Evolutionary conservation across 2,329 filamentous ascomycete species (phyloP), one percentile per base, ranked within the genome.

Genomic region (Colletotrichum sp.): DNA sequence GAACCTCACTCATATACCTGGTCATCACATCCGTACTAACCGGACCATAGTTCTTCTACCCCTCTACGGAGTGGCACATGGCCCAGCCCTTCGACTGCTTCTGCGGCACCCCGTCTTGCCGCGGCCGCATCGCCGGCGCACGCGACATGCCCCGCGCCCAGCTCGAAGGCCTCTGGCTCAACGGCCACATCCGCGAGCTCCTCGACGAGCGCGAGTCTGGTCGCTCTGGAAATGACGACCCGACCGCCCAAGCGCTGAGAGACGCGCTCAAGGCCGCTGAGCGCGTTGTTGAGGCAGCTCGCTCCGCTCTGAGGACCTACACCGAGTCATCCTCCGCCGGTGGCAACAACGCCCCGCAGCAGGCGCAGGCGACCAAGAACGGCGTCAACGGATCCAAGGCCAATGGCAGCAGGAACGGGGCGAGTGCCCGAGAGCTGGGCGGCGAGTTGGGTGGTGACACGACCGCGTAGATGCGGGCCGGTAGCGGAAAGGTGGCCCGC

Each of bases 11-110:
- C 44, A 52, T 52, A 52, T 52, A 52, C 44, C 44, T 52, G 44
- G 44, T 52, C 44, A 52, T 52, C 44, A 52, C n/a, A 13, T 13
- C n/a, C 30, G 30, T 55, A 15, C 67, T 48, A 59, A 55, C 27
- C 61, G 65, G 44, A 16, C 39, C 52, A 34, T 68, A 91, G 82
- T 95, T 94, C 86, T 95, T 95, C 85, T 95, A 95, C 80, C 93
- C 93, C 6, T 94, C 92, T 70, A 94, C 93, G 2, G 93, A 95
- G 84, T 95, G 93, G 93, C 80, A 87, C 80, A 94, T 95, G 93
- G 91, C 91, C 36, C 93, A 95, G 86, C 89, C 92, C 6, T 95
- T 95, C 81, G 85, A 90, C 75, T 95, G 93, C 82, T 86, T 90
- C 75, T 95, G 93, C 82, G 87, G 88, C 77, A 87, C 87, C 6